Conservation (phyloP, 768 basidiomycete species). For the Termitomyces sp. region DNA sequence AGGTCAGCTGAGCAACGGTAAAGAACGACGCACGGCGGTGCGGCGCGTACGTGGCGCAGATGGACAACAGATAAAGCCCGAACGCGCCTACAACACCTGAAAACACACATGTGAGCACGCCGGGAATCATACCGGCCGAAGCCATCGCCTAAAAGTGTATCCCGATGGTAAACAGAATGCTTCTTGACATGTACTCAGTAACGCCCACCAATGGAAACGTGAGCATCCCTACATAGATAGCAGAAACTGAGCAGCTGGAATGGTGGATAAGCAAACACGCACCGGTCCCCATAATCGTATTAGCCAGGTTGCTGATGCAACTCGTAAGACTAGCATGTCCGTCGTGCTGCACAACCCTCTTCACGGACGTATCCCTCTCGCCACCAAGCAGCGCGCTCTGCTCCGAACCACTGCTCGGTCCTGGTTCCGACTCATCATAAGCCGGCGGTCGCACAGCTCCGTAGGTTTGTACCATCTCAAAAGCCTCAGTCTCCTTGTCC, state of each 20-base stretch:
- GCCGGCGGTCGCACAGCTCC: slow-evolving; percentile 42
- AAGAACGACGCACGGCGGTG: slow-evolving; percentile 82
- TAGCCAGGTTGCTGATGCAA: slow-evolving; percentile 74
- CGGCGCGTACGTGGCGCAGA: slow-evolving; percentile 73
- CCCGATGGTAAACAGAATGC: neutral
- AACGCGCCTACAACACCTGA: slow-evolving; percentile 76
- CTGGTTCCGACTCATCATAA: slow-evolving; percentile 21
- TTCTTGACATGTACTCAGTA: neutral
- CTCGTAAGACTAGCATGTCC: slow-evolving; percentile 69
- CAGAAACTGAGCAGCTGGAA: neutral
- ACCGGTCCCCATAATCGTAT: slow-evolving; percentile 93
- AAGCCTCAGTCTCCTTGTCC: slow-evolving; percentile 20
- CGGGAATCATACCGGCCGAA: slow-evolving; percentile 84
- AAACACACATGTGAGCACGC: slow-evolving; percentile 80
- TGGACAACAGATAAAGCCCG: slow-evolving; percentile 83
- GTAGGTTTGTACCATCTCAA: slow-evolving; percentile 70
- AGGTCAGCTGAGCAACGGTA: slow-evolving; percentile 78
- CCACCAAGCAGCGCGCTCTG: slow-evolving; percentile 57
- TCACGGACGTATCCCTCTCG: slow-evolving; percentile 20
- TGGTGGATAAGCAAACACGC: slow-evolving; percentile 21
- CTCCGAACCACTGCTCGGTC: slow-evolving; percentile 35
- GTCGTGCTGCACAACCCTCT: slow-evolving; percentile 29
- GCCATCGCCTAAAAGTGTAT: slow-evolving; percentile 67
- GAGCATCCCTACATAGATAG: slow-evolving; percentile 62
- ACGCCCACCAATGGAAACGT: slow-evolving; percentile 74